Base-by-base conservation (phyloP, 352 stramenopile species). In the Globisporangium echinulatum region DNA sequence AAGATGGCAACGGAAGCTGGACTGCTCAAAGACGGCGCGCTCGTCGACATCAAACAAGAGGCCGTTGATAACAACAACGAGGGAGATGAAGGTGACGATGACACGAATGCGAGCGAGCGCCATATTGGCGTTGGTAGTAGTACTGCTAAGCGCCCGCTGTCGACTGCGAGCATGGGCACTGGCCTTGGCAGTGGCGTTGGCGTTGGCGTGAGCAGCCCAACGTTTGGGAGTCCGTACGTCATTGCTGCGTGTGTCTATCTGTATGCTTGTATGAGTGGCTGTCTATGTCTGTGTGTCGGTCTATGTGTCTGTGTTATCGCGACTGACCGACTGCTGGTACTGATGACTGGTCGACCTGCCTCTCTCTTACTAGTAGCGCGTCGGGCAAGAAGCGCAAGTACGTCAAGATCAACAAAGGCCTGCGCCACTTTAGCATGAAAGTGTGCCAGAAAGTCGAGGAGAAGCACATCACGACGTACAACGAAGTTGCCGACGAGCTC, bases 401-500 rank as follows among this genome's bases (percentile, higher is more conserved):
- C 56, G 53, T 83, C 37, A 97, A 97, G 60, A 82, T 91, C 60
- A 94, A 92, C 80, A 97, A 97, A 56, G 89, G 89, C 7, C 65
- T 98, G 44, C 88, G 94, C 38, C 92, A 98, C 71, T 98, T 98
- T 58, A 97, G 87, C 48, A 97, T 97, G 85, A 97, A 97, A 55
- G 92, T 98, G 14, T 98, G 92, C 58, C 85, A 97, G 69, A 98
- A 97, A 62, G 94, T 98, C n/a, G 88, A 98, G 72, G 89, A 97
- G 64, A 98, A 97, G 65, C 87, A 97, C 46, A 85, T 93, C 9
- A 98, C 94, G 19, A 91, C 89, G 19, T 98, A 98, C 77, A 98
- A 98, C 67, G 92, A 98, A 78, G 94, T 98, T 19, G 72, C 85
- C 15, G 92, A 98, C 63, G 94, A 98, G 58, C 75, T 98, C 19